Conservation (phyloP, 306 rosid genomes). For the Alnus rubra region DNA sequence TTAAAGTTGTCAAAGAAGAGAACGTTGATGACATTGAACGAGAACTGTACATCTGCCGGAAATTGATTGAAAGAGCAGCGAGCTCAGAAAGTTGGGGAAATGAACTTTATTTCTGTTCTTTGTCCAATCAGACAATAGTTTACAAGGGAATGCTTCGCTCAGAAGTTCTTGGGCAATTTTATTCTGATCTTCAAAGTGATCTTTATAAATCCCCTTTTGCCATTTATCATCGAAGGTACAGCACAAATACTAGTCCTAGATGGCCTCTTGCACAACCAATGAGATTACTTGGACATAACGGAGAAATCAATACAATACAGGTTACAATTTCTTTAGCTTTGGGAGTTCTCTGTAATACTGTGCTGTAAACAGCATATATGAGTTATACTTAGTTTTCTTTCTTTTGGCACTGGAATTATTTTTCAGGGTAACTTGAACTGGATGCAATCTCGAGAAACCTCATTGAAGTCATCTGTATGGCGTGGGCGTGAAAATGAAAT, state of each 20-base stretch:
- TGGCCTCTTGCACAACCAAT: constrained; percentile 99
- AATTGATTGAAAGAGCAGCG: constrained; percentile 86
- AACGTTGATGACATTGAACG: constrained; percentile 92
- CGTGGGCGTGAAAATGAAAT: constrained; percentile 92
- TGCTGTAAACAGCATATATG: constrained; percentile 17
- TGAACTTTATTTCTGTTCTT: constrained; percentile 97
- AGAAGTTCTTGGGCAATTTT: constrained; percentile 90
- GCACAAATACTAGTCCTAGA: constrained; percentile 97
- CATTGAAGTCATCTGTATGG: constrained; percentile 94
- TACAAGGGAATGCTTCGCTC: constrained; percentile 99
- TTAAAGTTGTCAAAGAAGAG: constrained; percentile 86
- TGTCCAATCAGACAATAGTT: constrained; percentile 94
- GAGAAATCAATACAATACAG: constrained; percentile 99
- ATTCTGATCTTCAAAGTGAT: constrained; percentile 87
- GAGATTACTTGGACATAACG: constrained; percentile 98
- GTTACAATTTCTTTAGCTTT: constrained; percentile 44
- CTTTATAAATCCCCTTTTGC: constrained; percentile 88
- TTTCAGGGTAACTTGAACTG: constrained; percentile 94
- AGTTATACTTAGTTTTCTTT: constrained; percentile 2
- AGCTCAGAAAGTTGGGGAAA: constrained; percentile 87
- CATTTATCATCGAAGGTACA: constrained; percentile 96
- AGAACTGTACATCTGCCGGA: constrained; percentile 92
- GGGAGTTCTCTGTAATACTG: constrained; percentile 21
- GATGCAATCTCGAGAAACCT: constrained; percentile 97
- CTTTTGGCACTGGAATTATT: constrained; percentile 31